phyloP scores from a whole-genome alignment of 768 basidiomycete genomes.

The Pleurotus citrinopileatus region DNA sequence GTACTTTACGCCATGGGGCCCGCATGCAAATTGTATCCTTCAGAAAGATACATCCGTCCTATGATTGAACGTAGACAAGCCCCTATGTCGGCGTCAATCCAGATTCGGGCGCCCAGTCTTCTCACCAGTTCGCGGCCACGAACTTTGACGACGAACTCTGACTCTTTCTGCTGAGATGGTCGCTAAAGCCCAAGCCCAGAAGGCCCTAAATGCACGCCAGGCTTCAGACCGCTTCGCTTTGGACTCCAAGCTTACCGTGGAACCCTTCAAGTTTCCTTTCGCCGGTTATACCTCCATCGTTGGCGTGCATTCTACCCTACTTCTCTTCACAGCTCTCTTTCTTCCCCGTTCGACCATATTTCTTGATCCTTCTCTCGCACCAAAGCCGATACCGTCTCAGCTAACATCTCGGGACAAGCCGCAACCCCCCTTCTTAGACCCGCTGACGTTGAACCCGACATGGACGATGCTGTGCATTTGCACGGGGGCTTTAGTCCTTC shows the following conservation, averaged over 20 bases:
- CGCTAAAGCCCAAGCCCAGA: background rate
- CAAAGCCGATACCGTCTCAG: constrained; percentile 26
- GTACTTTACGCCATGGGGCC: too few species aligned
- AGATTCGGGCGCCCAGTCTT: too few species aligned
- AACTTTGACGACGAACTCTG: too few species aligned
- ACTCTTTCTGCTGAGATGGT: too few species aligned
- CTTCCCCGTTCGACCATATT: constrained; percentile 62
- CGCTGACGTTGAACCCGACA: constrained; percentile 59
- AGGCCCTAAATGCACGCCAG: background rate
- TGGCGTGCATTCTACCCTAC: constrained; percentile 63
- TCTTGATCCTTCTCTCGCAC: constrained; percentile 29
- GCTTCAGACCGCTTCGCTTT: constrained; percentile 1
- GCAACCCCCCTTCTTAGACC: constrained; percentile 67
- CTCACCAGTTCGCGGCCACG: too few species aligned
- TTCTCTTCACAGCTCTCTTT: constrained; percentile 63
- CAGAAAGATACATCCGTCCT: too few species aligned
- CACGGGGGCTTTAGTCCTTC: constrained; percentile 49
- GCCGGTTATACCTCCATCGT: constrained; percentile 64
- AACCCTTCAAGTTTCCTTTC: constrained; percentile 34
- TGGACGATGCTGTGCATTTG: constrained; percentile 57
- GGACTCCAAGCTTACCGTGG: constrained; percentile 6
- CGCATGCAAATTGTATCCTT: too few species aligned
- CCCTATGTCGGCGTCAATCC: too few species aligned
- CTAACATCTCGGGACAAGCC: constrained; percentile 55
- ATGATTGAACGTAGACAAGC: too few species aligned